Evolutionary conservation across 1,284 basidiomycete genomes (phyloP).

Genomic region (Prillingera fragicola): DNA sequence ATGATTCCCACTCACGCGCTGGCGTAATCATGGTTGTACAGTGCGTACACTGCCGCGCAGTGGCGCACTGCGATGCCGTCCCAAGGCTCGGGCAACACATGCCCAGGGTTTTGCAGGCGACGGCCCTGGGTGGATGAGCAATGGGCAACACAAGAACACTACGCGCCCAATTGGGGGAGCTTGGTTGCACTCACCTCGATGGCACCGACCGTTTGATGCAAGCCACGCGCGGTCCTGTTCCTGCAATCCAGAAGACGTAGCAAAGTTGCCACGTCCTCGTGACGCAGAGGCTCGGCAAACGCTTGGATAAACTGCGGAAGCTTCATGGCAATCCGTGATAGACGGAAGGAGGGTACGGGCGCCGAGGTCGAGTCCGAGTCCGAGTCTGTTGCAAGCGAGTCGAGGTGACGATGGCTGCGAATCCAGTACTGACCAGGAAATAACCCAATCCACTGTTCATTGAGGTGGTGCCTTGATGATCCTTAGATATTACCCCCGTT

Average conservation of each 20-base stretch:
- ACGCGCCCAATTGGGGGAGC: background rate
- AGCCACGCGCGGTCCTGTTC: constrained; percentile 34
- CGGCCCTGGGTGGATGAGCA: background rate
- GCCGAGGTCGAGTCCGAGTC: too few species aligned
- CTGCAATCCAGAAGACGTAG: constrained; percentile 29
- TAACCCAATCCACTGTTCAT: too few species aligned
- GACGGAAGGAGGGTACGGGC: too few species aligned
- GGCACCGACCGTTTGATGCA: constrained; percentile 36
- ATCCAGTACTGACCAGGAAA: too few species aligned
- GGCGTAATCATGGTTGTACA: constrained; percentile 30
- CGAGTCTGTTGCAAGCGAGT: too few species aligned
- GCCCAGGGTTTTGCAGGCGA: constrained; percentile 32
- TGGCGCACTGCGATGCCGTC: constrained; percentile 41
- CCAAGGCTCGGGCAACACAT: constrained; percentile 39
- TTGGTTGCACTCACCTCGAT: constrained; percentile 29
- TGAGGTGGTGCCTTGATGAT: too few species aligned
- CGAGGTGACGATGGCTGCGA: too few species aligned
- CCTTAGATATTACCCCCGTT: too few species aligned
- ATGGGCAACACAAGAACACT: background rate
- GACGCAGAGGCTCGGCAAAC: constrained; percentile 31
- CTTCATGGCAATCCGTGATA: constrained; percentile 44
- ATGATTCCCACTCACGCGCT: constrained; percentile 30
- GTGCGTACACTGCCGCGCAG: constrained; percentile 37
- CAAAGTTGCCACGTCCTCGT: constrained; percentile 28
- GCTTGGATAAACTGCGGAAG: constrained; percentile 37